Conservation (phyloP, 805 yeast genomes). For the Metahyphopichia silvanorum region DNA sequence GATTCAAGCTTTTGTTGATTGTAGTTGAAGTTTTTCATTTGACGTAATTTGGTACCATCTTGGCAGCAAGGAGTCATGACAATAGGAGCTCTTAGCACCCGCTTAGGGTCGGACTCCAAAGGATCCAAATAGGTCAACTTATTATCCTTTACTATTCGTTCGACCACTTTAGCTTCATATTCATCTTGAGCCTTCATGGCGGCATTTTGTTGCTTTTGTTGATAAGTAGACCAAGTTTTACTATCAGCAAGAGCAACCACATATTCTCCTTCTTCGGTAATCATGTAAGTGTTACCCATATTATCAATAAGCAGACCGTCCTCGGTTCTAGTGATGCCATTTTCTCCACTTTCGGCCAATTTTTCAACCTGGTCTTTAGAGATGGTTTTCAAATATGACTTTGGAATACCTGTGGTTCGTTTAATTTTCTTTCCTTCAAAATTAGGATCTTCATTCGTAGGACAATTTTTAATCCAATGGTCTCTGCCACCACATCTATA, state of each 20-base stretch:
- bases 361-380: slow-evolving; percentile 52
- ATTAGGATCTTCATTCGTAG: slow-evolving; percentile 87
- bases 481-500: slow-evolving; percentile 91
- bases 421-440: slow-evolving; percentile 90
- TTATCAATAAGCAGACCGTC: slow-evolving; percentile 42
- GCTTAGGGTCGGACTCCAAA: slow-evolving; percentile 35
- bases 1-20: slow-evolving; percentile 36
- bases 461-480: slow-evolving; percentile 96
- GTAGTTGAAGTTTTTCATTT: slow-evolving; percentile 42
- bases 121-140: slow-evolving; percentile 63
- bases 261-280: slow-evolving; percentile 92
- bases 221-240: slow-evolving; percentile 85
- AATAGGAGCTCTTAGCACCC: slow-evolving; percentile 61
- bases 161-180: slow-evolving; percentile 42
- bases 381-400: slow-evolving; percentile 81
- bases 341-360: slow-evolving; percentile 41
- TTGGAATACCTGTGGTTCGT: slow-evolving; percentile 96
- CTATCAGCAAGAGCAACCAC: slow-evolving; percentile 95
- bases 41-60: slow-evolving; percentile 51
- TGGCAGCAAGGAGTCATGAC: slow-evolving; percentile 83
- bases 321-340: slow-evolving; percentile 33
- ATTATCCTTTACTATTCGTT: slow-evolving; percentile 25
- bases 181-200: slow-evolving; percentile 47
- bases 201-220: slow-evolving; percentile 58
- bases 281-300: slow-evolving; percentile 64